phyloP scores from a whole-genome alignment of 1,139 yeast species.

The Kodamaea derodonti region DNA sequence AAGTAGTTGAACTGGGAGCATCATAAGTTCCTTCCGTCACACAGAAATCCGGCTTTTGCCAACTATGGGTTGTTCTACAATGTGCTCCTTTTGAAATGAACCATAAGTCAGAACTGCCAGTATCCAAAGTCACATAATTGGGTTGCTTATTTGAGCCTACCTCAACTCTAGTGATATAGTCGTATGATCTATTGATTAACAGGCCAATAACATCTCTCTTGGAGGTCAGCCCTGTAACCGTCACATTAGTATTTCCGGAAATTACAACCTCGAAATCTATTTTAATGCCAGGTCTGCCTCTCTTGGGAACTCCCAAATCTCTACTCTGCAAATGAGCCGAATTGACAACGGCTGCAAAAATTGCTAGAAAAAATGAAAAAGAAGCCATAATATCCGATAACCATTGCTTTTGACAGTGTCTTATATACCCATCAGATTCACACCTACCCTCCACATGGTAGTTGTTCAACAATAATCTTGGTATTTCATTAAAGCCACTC shows the following conservation, averaged over 20 bases:
- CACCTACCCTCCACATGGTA: too few relatives aligned
- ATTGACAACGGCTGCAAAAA: too few relatives aligned
- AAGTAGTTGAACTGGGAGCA: conserved; percentile 2
- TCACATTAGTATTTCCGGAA: not conserved
- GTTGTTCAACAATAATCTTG: too few relatives aligned
- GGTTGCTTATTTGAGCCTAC: conserved; percentile 12
- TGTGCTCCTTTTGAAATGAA: conserved; percentile 7
- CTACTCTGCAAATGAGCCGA: not conserved
- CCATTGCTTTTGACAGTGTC: too few relatives aligned
- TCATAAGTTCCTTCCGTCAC: conserved; percentile 2
- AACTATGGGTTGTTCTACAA: not conserved
- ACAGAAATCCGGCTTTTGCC: not conserved
- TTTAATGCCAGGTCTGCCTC: conserved; percentile 4
- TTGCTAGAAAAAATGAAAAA: too few relatives aligned
- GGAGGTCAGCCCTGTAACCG: not conserved
- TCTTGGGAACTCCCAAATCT: conserved; percentile 3
- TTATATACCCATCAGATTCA: too few relatives aligned
- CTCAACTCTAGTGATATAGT: conserved; percentile 11
- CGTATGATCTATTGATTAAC: conserved; percentile 2
- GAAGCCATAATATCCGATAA: too few relatives aligned
- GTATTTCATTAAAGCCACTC: too few relatives aligned
- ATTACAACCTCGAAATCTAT: not conserved
- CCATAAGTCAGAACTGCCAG: conserved; percentile 22
- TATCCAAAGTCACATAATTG: conserved; percentile 13
- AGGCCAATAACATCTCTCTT: not conserved